Evolutionary conservation across 2,329 filamentous ascomycete species (phyloP).

Genomic region (Penicillium sp.): DNA sequence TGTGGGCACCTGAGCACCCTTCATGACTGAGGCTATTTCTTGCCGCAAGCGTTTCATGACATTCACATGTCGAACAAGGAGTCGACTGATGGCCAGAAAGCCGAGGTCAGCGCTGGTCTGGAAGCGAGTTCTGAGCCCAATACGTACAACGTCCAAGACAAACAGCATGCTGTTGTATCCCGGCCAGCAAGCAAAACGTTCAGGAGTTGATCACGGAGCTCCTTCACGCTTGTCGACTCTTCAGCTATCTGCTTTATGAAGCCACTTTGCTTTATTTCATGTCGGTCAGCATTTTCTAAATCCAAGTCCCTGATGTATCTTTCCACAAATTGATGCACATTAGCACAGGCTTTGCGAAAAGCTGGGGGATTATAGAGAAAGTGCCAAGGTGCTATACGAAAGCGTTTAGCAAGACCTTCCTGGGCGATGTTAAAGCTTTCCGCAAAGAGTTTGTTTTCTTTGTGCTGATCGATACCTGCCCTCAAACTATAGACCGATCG

Average conservation of each 20-base stretch:
- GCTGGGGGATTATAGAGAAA: conserved; percentile 27
- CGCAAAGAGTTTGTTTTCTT: conserved; percentile 18
- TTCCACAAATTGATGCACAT: conserved; percentile 21
- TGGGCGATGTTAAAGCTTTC: conserved; percentile 22
- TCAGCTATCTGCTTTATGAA: conserved; percentile 10
- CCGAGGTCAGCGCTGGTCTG: no score
- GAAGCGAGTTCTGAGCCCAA: no score
- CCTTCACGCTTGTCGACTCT: conserved; percentile 7
- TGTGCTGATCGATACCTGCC: conserved; percentile 6
- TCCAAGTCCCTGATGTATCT: conserved; percentile 13
- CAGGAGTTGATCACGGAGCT: conserved; percentile 31
- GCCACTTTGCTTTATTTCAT: conserved; percentile 1
- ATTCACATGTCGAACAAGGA: conserved; percentile 21
- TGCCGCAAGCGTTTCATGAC: conserved; percentile 15
- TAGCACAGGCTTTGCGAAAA: conserved; percentile 23
- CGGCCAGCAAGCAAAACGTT: conserved; percentile 28
- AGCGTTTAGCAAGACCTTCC: conserved; percentile 22
- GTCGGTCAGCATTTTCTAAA: conserved; percentile 1
- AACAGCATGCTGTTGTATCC: conserved; percentile 30
- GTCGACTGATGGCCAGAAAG: no score
- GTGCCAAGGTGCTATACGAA: conserved; percentile 29
- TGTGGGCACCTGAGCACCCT: conserved; percentile 9
- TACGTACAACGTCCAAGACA: conserved; percentile 29
- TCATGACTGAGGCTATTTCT: conserved; percentile 18
- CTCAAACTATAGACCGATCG: conserved; percentile 23